phyloP scores from a whole-genome alignment of 2,329 filamentous ascomycete species.

The Grosmannia clavigera region DNA sequence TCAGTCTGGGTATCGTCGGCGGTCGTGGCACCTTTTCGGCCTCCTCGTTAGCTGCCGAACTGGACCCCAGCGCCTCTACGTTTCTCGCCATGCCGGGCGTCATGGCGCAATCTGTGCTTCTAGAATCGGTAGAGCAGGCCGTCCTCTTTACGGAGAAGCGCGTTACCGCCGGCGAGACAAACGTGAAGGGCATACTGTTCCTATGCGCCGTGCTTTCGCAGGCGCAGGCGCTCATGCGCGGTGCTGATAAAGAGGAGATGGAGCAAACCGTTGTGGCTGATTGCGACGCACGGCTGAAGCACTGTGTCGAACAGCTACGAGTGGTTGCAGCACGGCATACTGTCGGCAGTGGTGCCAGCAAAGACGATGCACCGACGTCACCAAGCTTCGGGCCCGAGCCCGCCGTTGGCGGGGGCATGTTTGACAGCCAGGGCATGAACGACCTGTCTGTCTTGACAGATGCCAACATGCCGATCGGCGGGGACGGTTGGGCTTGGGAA shows the following conservation, averaged over 20 bases:
- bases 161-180: constrained; percentile 29
- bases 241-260: constrained; percentile 22
- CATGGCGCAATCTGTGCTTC: constrained; percentile 7
- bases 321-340: constrained; percentile 11
- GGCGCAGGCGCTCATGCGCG: constrained; percentile 27
- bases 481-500: constrained; percentile 14
- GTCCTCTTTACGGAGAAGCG: constrained; percentile 7
- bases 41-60: not conserved
- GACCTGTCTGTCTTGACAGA: not conserved
- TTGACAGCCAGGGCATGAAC: not conserved
- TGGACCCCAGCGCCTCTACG: not conserved
- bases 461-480: not conserved
- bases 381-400: not conserved
- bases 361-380: not conserved
- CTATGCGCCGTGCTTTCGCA: constrained; percentile 25
- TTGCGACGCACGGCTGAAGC: constrained; percentile 23
- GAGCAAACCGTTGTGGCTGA: constrained; percentile 22
- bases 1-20: constrained; percentile 7
- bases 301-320: constrained; percentile 23
- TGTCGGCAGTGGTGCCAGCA: not conserved
- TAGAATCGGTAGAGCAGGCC: constrained; percentile 9
- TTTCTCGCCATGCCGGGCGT: constrained; percentile 12
- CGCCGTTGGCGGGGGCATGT: not conserved
- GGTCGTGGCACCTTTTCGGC: not conserved
- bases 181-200: constrained; percentile 39